phyloP scores from a whole-genome alignment of 331 rosid species.

The Erythrophleum ivorense region DNA sequence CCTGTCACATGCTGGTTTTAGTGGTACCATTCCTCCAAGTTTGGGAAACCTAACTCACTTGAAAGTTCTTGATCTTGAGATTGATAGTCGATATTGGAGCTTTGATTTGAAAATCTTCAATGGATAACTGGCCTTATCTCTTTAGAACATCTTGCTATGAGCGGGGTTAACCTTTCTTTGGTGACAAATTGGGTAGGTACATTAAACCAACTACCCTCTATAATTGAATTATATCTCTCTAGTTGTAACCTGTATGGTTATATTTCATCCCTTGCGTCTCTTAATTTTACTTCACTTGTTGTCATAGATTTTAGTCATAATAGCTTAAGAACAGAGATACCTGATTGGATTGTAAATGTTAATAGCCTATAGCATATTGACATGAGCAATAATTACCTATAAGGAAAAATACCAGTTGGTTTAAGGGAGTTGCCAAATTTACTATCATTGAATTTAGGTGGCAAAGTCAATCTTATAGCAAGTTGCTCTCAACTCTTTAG shows the following conservation, averaged over 20 bases:
- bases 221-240: constrained; percentile 45
- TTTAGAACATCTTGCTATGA: constrained; percentile 47
- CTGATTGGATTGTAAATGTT: constrained; percentile 55
- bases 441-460: constrained; percentile 12
- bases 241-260: constrained; percentile 26
- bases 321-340: constrained; percentile 41
- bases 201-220: constrained; percentile 36
- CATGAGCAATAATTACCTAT: not conserved
- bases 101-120: constrained; percentile 37
- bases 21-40: constrained; percentile 41
- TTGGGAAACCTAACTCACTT: constrained; percentile 51
- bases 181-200: constrained; percentile 37
- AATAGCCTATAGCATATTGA: constrained; percentile 42
- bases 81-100: too few relatives aligned
- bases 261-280: constrained; percentile 28
- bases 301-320: constrained; percentile 41
- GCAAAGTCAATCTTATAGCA: constrained; percentile 39
- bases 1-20: constrained; percentile 51
- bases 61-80: constrained; percentile 46
- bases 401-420: constrained; percentile 60
- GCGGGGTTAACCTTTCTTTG: constrained; percentile 43
- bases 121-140: constrained; percentile 48
- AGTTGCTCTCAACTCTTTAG: constrained; percentile 47
- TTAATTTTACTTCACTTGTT: constrained; percentile 51
- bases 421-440: constrained; percentile 46